A percentile compares a stretch with the other conserved stretches of the same genome.
These are phyloP conservation scores for Carex cristatella DNA, from an alignment of 176 grass and related monocot species.

Conservation along the genomic window DNA sequence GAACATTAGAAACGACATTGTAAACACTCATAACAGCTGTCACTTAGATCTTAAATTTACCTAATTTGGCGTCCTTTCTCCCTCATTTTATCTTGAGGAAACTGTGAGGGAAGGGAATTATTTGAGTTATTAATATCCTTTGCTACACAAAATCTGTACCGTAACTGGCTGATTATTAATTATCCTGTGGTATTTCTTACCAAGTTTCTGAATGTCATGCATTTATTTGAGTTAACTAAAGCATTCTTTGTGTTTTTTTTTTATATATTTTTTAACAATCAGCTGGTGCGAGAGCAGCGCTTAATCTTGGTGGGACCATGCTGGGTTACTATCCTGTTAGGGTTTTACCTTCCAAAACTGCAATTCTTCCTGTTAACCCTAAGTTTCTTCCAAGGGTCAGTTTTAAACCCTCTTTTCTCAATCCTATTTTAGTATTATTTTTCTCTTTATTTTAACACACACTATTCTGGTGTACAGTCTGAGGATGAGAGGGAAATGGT, in stretches of 20 bases:
- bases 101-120: neutral
- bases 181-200: neutral
- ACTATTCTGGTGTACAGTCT: conserved; percentile 34
- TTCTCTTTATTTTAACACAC: conserved; percentile 10
- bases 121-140: neutral
- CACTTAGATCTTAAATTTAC: neutral
- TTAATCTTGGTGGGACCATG: conserved; percentile 60
- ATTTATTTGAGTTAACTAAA: neutral
- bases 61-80: neutral
- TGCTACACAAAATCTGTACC: neutral
- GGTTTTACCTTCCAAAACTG: conserved; percentile 91
- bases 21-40: neutral
- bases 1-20: neutral
- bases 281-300: conserved; percentile 74
- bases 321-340: conserved; percentile 81
- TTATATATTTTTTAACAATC: conserved; percentile 24
- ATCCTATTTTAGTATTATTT: neutral
- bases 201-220: neutral
- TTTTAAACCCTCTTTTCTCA: neutral
- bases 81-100: neutral
- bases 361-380: conserved; percentile 86
- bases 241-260: conserved; percentile 4
- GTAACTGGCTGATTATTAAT: neutral
- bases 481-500: conserved; percentile 90
- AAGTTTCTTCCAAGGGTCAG: conserved; percentile 86